Percentiles rank a stretch among this genome's conserved stretches.
Evolutionary conservation across 2,329 filamentous ascomycete species (phyloP).

Genomic region (Truncatella angustata): DNA sequence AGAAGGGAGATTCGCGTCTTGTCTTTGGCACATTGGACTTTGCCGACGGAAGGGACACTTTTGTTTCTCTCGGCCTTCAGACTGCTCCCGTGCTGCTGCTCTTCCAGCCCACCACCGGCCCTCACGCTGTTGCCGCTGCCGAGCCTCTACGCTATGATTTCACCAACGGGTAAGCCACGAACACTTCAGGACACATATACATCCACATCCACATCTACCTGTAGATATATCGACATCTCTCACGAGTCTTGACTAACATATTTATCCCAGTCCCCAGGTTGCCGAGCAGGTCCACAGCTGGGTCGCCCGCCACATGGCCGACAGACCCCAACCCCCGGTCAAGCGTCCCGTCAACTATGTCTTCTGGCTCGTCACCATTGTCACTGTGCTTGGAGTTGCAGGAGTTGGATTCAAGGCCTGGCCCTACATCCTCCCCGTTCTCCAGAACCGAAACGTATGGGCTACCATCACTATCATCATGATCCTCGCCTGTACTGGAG

Average conservation of each 20-base stretch:
- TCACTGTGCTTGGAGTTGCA: slow-evolving; percentile 65
- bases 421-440: slow-evolving; percentile 75
- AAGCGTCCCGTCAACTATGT: slow-evolving; percentile 85
- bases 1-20: slow-evolving; percentile 67
- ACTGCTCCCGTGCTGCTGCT: slow-evolving; percentile 88
- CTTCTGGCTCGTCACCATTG: slow-evolving; percentile 66
- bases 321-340: slow-evolving; percentile 73
- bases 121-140: slow-evolving; percentile 67
- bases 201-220: too few species aligned
- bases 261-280: slow-evolving; percentile 56
- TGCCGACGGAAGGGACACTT: slow-evolving; percentile 75
- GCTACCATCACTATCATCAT: slow-evolving; percentile 83
- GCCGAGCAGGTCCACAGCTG: slow-evolving; percentile 79
- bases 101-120: slow-evolving; percentile 82
- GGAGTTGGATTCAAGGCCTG: slow-evolving; percentile 70
- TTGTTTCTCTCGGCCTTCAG: slow-evolving; percentile 90
- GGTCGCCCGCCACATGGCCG: slow-evolving; percentile 76
- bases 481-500: slow-evolving; percentile 90
- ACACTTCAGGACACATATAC: too few species aligned
- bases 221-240: too few species aligned
- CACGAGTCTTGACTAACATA: too few species aligned
- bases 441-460: slow-evolving; percentile 93
- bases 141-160: slow-evolving; percentile 85
- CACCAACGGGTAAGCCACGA: slow-evolving; percentile 69
- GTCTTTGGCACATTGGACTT: slow-evolving; percentile 89